Evolutionary conservation across 1,284 basidiomycete genomes (phyloP), one percentile per base, ranked within the genome.

Genomic region (Tetrapyrgos nigripes): DNA sequence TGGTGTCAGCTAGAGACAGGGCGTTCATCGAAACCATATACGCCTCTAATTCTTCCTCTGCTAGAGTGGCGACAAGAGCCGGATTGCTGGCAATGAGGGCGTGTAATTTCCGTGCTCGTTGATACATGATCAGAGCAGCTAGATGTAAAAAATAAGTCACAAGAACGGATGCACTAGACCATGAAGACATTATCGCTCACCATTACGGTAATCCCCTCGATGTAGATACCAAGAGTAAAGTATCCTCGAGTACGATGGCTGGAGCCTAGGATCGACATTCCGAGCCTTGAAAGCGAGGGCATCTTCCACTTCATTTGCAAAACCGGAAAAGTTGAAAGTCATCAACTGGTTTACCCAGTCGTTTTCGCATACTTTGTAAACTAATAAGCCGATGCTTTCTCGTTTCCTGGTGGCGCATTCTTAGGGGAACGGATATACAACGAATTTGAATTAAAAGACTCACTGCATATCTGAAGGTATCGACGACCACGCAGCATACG

Each of bases 81-180:
- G 73, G 60, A 58, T 83, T 78, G 44, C 78, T 75, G 53, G 71
- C 74, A 60, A 81, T 76, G 46, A 88, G 73, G 49, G 87, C 86
- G 53, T 84, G 86, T 9, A 98, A 76, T 65, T 93, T 91, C 59
- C 90, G 83, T 17, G 92, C 95, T 61, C 95, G 91, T 67, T 96
- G 93, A 73, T 97, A 98, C 96, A 99, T 98, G 23, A 89, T 89
- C 56, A 92, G 83, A 11, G 92, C 92, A 55, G 95, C 95, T 96
- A 68, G 53, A 23, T 19, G 17, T 29, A 10, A 35, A 26, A 28
- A 19, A 47, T n/a, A 31, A 53, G 40, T 27, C 55, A 52, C n/a
- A n/a, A n/a, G n/a, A n/a, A n/a, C n/a, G n/a, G n/a, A n/a, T n/a
- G 21, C 19, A 57, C 55, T 53, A 58, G 28, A 59, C 43, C 33